These are phyloP conservation scores for Ramalina intermedia DNA, from an alignment of 495 filamentous ascomycete species.

Conservation along the genomic window DNA sequence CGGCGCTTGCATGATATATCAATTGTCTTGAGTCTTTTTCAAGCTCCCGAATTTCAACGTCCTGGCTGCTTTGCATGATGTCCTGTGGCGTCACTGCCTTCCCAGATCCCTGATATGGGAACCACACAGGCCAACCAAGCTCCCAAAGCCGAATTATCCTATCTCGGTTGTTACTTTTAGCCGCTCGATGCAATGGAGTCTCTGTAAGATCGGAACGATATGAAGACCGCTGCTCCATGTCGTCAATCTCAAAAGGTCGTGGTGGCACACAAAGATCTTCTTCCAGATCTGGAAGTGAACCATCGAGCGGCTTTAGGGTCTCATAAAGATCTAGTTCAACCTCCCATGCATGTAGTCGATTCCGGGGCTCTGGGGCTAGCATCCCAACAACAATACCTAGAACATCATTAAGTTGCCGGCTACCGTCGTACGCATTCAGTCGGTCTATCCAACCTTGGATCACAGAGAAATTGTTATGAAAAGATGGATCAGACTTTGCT, in stretches of 20 bases:
- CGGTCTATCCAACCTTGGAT: conserved; percentile 5
- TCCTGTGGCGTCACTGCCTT: conserved; percentile 4
- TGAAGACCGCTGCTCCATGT: too few species aligned
- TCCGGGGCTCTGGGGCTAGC: conserved; percentile 1
- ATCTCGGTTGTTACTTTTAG: conserved; percentile 2
- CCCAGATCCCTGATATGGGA: neutral
- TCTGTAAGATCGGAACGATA: neutral
- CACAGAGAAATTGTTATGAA: conserved; percentile 5
- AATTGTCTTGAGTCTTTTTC: conserved; percentile 2
- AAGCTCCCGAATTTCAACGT: neutral
- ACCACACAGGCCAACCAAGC: conserved; percentile 8
- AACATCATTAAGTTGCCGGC: conserved; percentile 4
- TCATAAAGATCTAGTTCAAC: conserved; percentile 10
- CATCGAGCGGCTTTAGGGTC: conserved; percentile 5
- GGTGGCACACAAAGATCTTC: conserved; percentile 10
- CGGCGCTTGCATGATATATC: conserved; percentile 4
- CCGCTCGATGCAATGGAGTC: conserved; percentile 10
- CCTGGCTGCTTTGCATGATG: conserved; percentile 6
- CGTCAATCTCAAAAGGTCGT: neutral
- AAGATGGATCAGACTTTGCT: conserved; percentile 4
- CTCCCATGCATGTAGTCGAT: conserved; percentile 10
- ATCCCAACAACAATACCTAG: conserved; percentile 5
- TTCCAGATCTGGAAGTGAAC: conserved; percentile 3
- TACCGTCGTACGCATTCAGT: conserved; percentile 1
- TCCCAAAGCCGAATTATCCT: conserved; percentile 10